Evolutionary conservation across 1,284 basidiomycete species (phyloP), one percentile per base, ranked within the genome.

Genomic region (Cronartium ribicola): DNA sequence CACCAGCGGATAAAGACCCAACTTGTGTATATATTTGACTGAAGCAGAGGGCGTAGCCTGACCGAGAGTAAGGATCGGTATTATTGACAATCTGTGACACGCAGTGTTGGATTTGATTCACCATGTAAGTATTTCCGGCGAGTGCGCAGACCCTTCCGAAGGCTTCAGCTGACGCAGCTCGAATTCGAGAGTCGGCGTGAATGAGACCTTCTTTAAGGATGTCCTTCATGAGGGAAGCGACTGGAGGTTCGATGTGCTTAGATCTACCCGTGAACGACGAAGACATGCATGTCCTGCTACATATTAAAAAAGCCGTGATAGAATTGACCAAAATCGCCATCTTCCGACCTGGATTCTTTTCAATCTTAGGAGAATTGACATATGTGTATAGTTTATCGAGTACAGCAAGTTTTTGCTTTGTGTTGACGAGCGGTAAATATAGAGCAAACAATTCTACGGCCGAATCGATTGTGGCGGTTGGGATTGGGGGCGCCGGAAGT

Each of bases 41-140:
- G 78, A 98, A 94, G 0, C 94, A 91, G 20, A 94, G 82, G 0
- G 94, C 93, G 79, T 94, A 98, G 1, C 96, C 96, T 5, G 95
- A 94, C 37, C 96, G 88, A 13, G 89, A 90, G 78, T 93, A 87
- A 0, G 96, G 95, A 80, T 96, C 90, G 10, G 94, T 90, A 81
- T 98, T 97, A 81, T 86, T 92, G 75, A 98, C 92, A n/a, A 98
- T 91, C 79, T 94, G 91, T 78, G 97, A 92, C 5, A 98, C 93
- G 10, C 97, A 85, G 78, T 88, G 89, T 80, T 97, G 97, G 76
- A 94, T 90, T 81, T 96, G 91, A 40, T 85, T 86, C 0, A 92
- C 90, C 69, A 98, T 84, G 83, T 94, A 95, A 57, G 86, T 87
- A 6, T 89, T 92, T 17, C 90, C 92, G 0, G 90, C 91, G 13